Evolutionary conservation across 106 monocot genomes (phyloP).

Genomic region (Dendrobium catenatum): DNA sequence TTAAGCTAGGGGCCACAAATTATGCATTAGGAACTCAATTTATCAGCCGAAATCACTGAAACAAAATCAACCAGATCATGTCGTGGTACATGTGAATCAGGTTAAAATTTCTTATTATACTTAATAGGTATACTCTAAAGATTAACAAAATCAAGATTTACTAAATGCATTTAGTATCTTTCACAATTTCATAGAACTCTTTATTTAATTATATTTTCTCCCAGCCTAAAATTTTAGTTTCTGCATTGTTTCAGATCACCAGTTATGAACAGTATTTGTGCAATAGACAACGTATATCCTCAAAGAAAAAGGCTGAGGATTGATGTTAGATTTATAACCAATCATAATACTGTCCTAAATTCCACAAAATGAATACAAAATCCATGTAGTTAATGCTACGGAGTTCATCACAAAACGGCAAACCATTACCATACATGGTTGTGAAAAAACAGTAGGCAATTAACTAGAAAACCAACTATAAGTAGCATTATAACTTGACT

Average conservation of each 20-base stretch:
- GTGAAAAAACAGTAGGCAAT: neutral
- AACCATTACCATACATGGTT: neutral
- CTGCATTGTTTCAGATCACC: neutral
- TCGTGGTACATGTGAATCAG: neutral
- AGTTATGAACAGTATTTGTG: neutral
- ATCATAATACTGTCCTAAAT: neutral
- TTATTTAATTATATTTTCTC: neutral
- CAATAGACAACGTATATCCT: neutral
- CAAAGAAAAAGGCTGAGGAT: neutral
- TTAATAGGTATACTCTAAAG: neutral
- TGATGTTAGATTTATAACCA: slow-evolving; percentile 3
- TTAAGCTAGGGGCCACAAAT: neutral
- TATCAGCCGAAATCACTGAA: neutral
- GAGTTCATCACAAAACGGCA: neutral
- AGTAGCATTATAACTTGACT: neutral
- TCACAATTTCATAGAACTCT: neutral
- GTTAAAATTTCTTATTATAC: neutral
- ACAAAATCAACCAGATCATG: neutral
- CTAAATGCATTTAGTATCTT: neutral
- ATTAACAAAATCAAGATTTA: neutral
- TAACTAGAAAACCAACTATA: neutral
- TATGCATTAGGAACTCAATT: neutral
- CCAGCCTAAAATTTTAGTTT: neutral
- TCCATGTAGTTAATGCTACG: neutral
- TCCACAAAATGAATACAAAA: neutral